Base-by-base conservation (phyloP, 768 basidiomycete species). In the Cubamyces sp. region DNA sequence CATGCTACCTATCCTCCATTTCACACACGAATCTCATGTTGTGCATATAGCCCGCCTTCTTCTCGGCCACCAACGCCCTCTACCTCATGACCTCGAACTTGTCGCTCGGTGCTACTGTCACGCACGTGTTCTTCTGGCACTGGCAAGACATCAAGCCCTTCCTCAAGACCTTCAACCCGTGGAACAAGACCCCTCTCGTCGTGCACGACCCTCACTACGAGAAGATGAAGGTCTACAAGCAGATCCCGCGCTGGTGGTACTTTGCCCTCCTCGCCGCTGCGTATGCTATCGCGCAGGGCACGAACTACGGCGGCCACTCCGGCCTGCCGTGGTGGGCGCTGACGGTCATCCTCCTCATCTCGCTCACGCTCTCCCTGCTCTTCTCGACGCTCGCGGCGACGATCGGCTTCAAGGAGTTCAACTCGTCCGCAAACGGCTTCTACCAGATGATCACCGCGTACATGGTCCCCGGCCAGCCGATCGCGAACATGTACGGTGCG, bases 221-320 rank as follows among this genome's bases (percentile, higher is more conserved):
- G 34, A 81, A 85, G 70, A 87, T 87, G 84, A 79, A 82, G 71
- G 75, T 71, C 5, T 71, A 74, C 67, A 68, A 69, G 63, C 71
- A 81, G 64, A 81, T 82, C 6, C 82, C 82, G 3, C 77, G 79
- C 70, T 82, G 79, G 79, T 84, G 83, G 83, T 84, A 82, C 69
- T 69, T 79, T 46, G 67, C 74, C 5, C 74, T 79, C 23, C 80
- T 83, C 43, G 57, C 76, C 23, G 73, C 60, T 34, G 79, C 79
- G 16, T 80, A 84, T 60, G 74, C 77, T 1, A 82, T 84, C 71
- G 84, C 83, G 0, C 78, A 86, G 75, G 71, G 69, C 19, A 72
- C 71, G 19, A 71, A 67, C 61, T 87, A 87, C 70, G 80, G 81
- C 43, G 81, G 79, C 18, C 63, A 79, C 54, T 82, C 84, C 9